These are phyloP conservation scores for Dipodascopsis uninucleata DNA, from an alignment of 805 yeast species.

Conservation along the genomic window DNA sequence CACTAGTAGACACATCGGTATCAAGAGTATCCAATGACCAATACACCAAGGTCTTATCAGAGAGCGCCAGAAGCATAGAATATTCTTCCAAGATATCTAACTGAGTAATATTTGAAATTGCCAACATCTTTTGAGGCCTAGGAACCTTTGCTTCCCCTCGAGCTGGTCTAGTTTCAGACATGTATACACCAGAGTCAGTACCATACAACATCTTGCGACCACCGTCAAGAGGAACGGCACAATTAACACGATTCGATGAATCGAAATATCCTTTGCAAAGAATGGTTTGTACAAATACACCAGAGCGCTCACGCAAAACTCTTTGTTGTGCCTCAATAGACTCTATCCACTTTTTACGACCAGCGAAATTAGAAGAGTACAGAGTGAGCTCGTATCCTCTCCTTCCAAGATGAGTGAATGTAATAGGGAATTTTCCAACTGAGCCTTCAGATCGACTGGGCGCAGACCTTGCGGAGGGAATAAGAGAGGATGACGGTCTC, in stretches of 20 bases:
- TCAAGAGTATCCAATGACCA: constrained; percentile 68
- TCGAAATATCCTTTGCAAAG: constrained; percentile 74
- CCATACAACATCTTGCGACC: constrained; percentile 89
- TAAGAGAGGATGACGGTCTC: constrained; percentile 33
- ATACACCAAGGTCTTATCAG: constrained; percentile 77
- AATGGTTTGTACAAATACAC: constrained; percentile 73
- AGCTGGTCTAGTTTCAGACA: constrained; percentile 64
- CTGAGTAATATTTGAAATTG: constrained; percentile 76
- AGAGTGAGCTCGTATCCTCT: constrained; percentile 46
- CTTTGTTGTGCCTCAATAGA: constrained; percentile 77
- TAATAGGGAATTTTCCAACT: constrained; percentile 40
- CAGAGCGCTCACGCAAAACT: constrained; percentile 64
- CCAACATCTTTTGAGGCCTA: constrained; percentile 66
- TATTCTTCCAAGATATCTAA: constrained; percentile 90
- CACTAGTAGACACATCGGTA: constrained; percentile 18
- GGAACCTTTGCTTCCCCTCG: constrained; percentile 36
- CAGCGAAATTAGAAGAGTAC: constrained; percentile 43
- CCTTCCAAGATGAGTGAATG: constrained; percentile 50
- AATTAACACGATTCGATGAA: constrained; percentile 70
- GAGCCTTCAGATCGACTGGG: constrained; percentile 26
- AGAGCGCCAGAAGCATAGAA: constrained; percentile 70
- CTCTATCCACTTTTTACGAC: constrained; percentile 75
- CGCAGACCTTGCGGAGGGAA: constrained; percentile 29
- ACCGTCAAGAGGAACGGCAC: constrained; percentile 92
- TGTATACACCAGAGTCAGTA: constrained; percentile 85